Evolutionary conservation across 2,329 filamentous ascomycete species (phyloP), one percentile per base, ranked within the genome.

Genomic region (Delphinella strobiligena): DNA sequence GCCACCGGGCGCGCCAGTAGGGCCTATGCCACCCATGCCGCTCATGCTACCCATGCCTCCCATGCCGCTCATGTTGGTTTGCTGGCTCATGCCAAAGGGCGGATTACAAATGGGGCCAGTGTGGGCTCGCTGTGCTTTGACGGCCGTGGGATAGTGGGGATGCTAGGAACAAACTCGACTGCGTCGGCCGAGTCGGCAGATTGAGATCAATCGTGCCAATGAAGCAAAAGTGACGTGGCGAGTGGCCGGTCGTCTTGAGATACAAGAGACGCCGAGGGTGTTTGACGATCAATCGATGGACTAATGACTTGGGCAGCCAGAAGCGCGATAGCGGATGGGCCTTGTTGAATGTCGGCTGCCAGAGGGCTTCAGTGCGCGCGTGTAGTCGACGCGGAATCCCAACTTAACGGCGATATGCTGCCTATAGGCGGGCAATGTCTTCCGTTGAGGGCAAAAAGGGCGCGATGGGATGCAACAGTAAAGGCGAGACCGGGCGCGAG

Each of bases 21-120:
- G 77, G 45, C 76, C 78, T 54, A 67, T 67, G 58, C 72, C 68
- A 56, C 71, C 75, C 75, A 85, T 83, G 16, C 34, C 39, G 19
- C 39, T 34, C 39, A 41, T 41, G 55, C 62, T 64, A 55, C 71
- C 71, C 78, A 86, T 82, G 55, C n/a, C n/a, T n/a, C 38, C 39
- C 39, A 41, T 41, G 55, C 62, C 64, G 55, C 71, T 72, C 78
- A 86, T 82, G 55, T 74, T 69, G 52, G 71, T 65, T 61, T 67
- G 67, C 74, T 79, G 65, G 56, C 69, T 72, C 69, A 73, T 73
- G 53, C 45, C 41, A 41, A 33, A 33, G 14, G 22, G 27, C 36
- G 34, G 22, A 15, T 17, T 19, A 15, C 34, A 30, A 24, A 34
- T 36, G 31, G 35, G 43, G 44, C 44, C 44, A 38, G 37, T 46